Base-by-base conservation (phyloP, 1,139 yeast genomes). In the Candida gigantensis region DNA sequence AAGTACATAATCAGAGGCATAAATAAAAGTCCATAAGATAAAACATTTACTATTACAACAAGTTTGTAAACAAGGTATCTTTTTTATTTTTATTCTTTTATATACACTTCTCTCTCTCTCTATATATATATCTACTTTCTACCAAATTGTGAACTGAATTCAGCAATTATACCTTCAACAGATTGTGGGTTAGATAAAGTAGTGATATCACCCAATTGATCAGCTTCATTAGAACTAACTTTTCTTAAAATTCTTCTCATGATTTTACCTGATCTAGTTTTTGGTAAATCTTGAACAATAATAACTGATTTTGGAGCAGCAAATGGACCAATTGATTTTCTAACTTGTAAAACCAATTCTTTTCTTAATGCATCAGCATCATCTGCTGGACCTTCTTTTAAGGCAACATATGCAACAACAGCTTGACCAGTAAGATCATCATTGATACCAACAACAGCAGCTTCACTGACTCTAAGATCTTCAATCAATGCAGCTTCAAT, bases 391-490 rank as follows among this genome's bases (percentile, higher is more conserved):
- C 58, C 57, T 23, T 37, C 79, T 68, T 89, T 90, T 60, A 90
- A 77, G 16, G 94, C 84, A 41, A 90, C 97, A 58, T 81, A 92
- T 16, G 97, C 97, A 60, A 88, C 80, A 45, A 92, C 95, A 16
- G 97, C 95, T 74, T 90, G 97, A 53, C 98, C 98, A 31, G 98
- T 92, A 56, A 92, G 76, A 60, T 92, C 98, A 63, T 92, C 97
- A 54, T 79, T 74, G 52, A 90, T 80, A 61, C 97, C 98, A 47
- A 92, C 95, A 40, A 90, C 97, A 19, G 98, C 97, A 49, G 95
- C 74, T 68, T 92, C 98, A 41, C 90, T 81, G 37, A 92, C 96
- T 43, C 79, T 77, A 16, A 72, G 71, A 66, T 87, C 88, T 61
- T 84, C 90, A 50, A 81, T 75, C 51, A 92, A 73, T 25, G 95